These are phyloP conservation scores for Scutellaria galericulata DNA, from an alignment of 257 asterid genomes.

Conservation along the genomic window DNA sequence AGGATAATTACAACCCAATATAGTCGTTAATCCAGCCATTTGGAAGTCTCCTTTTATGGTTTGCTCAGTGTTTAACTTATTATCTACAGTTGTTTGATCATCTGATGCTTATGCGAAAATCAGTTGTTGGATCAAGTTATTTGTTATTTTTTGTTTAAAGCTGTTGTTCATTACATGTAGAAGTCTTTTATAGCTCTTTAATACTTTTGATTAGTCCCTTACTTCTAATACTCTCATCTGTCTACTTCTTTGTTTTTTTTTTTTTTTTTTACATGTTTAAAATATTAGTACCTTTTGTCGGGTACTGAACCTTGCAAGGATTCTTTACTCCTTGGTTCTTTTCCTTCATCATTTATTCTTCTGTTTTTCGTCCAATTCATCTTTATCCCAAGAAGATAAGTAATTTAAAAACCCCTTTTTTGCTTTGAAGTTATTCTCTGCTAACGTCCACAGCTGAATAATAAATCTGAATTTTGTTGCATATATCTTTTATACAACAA, in stretches of 20 bases:
- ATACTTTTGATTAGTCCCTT: conserved; percentile 9
- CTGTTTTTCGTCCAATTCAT: not conserved
- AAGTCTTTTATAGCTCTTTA: not conserved
- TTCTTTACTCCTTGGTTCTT: not conserved
- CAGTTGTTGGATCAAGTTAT: not conserved
- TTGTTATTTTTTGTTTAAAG: not conserved
- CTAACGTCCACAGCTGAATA: not conserved
- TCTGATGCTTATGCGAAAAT: conserved; percentile 9
- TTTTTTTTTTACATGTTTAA: not conserved
- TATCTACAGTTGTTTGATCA: conserved; percentile 2
- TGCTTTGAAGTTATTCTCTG: not conserved
- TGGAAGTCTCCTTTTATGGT: not conserved
- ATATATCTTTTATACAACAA: not conserved
- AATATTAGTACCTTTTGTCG: not conserved
- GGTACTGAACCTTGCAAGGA: not conserved
- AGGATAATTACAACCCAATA: conserved; percentile 7
- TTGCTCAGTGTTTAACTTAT: not conserved
- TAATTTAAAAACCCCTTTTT: not conserved
- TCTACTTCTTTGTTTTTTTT: not conserved
- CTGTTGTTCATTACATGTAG: not conserved
- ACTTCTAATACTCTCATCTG: not conserved
- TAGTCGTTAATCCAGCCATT: not conserved
- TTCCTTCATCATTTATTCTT: not conserved
- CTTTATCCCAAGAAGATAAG: not conserved
- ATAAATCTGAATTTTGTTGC: conserved; percentile 3